These are phyloP conservation scores for Diutina pseudorugosa DNA, from an alignment of 1,139 yeast species.

Conservation along the genomic window DNA sequence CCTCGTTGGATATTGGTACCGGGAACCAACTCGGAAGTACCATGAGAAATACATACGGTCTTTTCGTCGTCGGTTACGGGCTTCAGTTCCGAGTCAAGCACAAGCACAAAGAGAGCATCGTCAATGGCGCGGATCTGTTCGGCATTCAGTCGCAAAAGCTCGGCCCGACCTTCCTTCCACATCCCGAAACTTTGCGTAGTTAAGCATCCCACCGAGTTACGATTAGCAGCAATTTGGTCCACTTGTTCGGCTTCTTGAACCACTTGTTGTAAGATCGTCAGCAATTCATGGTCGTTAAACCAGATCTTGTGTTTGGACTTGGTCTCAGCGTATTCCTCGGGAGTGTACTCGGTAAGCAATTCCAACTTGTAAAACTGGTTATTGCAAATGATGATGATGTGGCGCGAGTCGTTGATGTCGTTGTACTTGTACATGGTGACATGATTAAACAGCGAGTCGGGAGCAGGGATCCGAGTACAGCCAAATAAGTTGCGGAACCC, in stretches of 20 bases:
- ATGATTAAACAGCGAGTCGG: constrained; percentile 14
- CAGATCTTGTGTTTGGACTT: constrained; percentile 15
- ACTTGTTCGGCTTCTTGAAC: constrained; percentile 25
- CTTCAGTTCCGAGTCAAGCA: constrained; percentile 42
- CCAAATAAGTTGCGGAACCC: constrained; percentile 59
- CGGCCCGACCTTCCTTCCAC: constrained; percentile 51
- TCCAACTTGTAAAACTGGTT: constrained; percentile 53
- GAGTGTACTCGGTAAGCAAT: constrained; percentile 30
- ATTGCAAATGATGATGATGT: constrained; percentile 44
- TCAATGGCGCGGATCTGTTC: constrained; percentile 39
- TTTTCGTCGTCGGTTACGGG: constrained; percentile 42
- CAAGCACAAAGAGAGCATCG: constrained; percentile 52
- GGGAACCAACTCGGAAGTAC: constrained; percentile 43
- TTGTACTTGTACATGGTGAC: constrained; percentile 19
- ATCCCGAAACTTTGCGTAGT: constrained; percentile 54
- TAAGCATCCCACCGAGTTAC: constrained; percentile 53
- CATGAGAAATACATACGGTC: constrained; percentile 45
- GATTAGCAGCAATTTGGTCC: constrained; percentile 29
- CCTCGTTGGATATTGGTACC: constrained; percentile 55
- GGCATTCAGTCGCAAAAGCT: constrained; percentile 32
- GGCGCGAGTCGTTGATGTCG: constrained; percentile 23
- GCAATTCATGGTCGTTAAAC: constrained; percentile 47
- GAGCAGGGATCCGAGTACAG: constrained; percentile 45
- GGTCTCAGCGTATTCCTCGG: constrained; percentile 20
- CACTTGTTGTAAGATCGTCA: constrained; percentile 36